Base-by-base conservation (phyloP, 2,329 filamentous ascomycete genomes). In the Domatiomyces globalis region DNA sequence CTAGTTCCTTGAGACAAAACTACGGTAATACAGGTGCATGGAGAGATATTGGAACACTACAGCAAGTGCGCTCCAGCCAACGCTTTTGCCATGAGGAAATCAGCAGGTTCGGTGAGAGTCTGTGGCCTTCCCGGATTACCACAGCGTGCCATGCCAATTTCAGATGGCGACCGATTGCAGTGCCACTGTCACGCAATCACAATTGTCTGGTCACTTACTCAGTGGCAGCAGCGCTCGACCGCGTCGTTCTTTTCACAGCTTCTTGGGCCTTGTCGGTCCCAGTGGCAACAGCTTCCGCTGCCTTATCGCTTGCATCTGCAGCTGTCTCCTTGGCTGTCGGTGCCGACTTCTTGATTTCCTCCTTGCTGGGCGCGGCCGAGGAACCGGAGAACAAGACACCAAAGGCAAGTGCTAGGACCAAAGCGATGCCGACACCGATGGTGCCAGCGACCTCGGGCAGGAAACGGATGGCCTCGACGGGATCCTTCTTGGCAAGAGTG, bases 381-480 rank as follows among this genome's bases (percentile, higher is more conserved):
- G 76, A 75, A 62, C 80, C 79, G 57, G 80, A 69, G 60, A 78
- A 75, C 62, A 90, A 69, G 57, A 85, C 71, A 61, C 79, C 77
- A 56, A 85, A 70, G 58, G 94, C 69, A 57, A 95, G 62, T 59
- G 83, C 80, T 55, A 94, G 66, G 60, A 92, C 65, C 47, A 84
- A 81, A 51, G 87, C 71, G 45, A 83, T 66, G 58, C 88, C 67
- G 59, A 83, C 85, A 64, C 75, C 84, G 63, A 94, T 73, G 64
- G 81, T 86, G 65, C 81, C 88, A 57, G 88, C 87, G 61, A 94
- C 83, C 73, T 95, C 92, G 59, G 92, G 92, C 58, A 95, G 85
- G 62, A 87, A 85, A 73, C 87, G 86, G 72, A 89, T 73, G 49
- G 89, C 89, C 72, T 88, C 76, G 59, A 95, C 63, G 53, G 89